phyloP scores from a whole-genome alignment of 2,329 filamentous ascomycete genomes.

The Boeremia lycopersici region DNA sequence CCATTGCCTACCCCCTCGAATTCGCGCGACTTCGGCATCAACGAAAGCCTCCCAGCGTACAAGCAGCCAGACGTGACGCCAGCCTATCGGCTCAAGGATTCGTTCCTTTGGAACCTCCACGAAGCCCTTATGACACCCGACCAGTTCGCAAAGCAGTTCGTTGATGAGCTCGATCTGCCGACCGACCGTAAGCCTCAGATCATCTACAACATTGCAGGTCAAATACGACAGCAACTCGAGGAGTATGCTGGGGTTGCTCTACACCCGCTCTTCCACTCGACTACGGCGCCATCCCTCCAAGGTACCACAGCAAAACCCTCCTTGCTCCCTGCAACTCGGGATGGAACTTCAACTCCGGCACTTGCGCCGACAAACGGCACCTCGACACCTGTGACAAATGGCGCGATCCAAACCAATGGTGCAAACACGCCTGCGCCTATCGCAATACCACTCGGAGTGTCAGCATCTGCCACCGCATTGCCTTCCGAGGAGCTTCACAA shows the following conservation, averaged over 20 bases:
- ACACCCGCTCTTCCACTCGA: conserved; percentile 86
- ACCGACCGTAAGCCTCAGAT: conserved; percentile 67
- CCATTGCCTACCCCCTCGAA: conserved; percentile 69
- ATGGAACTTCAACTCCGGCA: conserved; percentile 57
- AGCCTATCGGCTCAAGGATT: conserved; percentile 87
- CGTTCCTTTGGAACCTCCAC: conserved; percentile 98
- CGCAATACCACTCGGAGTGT: conserved; percentile 62
- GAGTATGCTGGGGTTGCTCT: conserved; percentile 95
- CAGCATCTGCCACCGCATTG: conserved; percentile 69
- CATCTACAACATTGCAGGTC: conserved; percentile 83
- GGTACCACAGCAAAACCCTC: conserved; percentile 40
- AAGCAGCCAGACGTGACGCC: conserved; percentile 78
- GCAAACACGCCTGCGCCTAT: conserved; percentile 55
- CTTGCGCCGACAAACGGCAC: conserved; percentile 57
- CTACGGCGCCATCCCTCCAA: conserved; percentile 37
- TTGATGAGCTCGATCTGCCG: conserved; percentile 91
- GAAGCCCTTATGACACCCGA: conserved; percentile 94
- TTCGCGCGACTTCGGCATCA: conserved; percentile 62
- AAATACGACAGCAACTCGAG: conserved; percentile 93
- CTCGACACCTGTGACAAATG: conserved; percentile 61
- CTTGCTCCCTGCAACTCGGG: conserved; percentile 54
- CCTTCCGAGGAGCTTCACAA: conserved; percentile 77
- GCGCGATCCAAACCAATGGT: conserved; percentile 50
- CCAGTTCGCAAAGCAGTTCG: conserved; percentile 88
- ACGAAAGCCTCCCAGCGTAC: conserved; percentile 79